These are phyloP conservation scores for Penicillium sp. DNA, from an alignment of 2,329 filamentous ascomycete species.

Conservation along the genomic window DNA sequence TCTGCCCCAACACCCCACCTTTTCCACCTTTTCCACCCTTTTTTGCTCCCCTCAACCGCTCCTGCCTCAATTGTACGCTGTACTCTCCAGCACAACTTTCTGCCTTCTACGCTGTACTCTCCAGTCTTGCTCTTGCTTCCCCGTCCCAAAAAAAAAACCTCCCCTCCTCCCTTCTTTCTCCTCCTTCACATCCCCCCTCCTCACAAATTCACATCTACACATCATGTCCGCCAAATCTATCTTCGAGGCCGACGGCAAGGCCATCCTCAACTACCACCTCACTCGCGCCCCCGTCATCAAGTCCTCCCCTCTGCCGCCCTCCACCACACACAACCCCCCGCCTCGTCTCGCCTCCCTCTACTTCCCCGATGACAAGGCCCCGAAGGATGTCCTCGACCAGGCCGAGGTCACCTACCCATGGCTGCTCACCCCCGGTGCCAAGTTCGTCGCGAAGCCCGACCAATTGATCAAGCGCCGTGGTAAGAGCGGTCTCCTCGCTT, in stretches of 20 bases:
- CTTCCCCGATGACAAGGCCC: constrained; percentile 86
- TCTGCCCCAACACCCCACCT: constrained; percentile 10
- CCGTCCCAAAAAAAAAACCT: constrained; percentile 20
- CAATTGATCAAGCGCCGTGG: constrained; percentile 99
- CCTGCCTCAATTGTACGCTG: constrained; percentile 31
- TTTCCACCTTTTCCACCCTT: constrained; percentile 14
- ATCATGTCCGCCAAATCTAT: constrained; percentile 96
- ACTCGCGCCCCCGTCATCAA: constrained; percentile 97
- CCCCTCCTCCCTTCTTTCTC: constrained; percentile 28
- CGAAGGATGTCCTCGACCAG: constrained; percentile 86
- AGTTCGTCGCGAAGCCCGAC: constrained; percentile 99
- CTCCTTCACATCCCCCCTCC: constrained; percentile 13
- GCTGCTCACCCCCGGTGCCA: constrained; percentile 80
- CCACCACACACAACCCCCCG: constrained; percentile 88
- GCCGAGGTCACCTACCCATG: constrained; percentile 97
- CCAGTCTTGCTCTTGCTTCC: constrained; percentile 22
- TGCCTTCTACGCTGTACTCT: constrained; percentile 27
- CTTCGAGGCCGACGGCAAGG: constrained; percentile 99
- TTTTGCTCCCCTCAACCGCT: constrained; percentile 23
- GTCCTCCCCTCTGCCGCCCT: constrained; percentile 85
- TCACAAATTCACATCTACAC: constrained; percentile 24
- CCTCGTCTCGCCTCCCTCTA: constrained; percentile 87
- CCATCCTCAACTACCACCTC: constrained; percentile 99
- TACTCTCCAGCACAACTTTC: constrained; percentile 33
- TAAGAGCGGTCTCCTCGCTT: constrained; percentile 93